These are phyloP conservation scores for Phytopythium delawarense DNA, from an alignment of 352 stramenopile species.

Conservation along the genomic window DNA sequence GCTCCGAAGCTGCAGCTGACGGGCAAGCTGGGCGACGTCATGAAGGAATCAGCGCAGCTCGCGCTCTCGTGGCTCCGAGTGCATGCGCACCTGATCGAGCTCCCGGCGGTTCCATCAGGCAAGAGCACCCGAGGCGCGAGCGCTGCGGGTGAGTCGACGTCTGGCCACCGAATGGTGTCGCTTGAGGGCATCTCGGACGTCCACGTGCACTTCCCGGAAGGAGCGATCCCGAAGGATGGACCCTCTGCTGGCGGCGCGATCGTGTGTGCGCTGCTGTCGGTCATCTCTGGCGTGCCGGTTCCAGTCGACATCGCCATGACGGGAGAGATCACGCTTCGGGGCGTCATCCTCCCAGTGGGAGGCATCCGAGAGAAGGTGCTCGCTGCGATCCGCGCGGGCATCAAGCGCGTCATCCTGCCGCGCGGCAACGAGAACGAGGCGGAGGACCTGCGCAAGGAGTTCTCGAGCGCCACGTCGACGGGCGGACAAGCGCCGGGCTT, in stretches of 20 bases:
- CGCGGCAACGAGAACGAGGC: constrained; percentile 71
- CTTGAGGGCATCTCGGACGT: constrained; percentile 65
- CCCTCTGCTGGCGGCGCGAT: constrained; percentile 86
- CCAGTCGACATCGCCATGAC: constrained; percentile 86
- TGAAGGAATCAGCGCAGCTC: constrained; percentile 87
- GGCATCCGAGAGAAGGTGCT: constrained; percentile 90
- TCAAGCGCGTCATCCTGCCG: constrained; percentile 78
- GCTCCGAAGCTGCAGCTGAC: constrained; percentile 55
- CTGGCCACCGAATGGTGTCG: constrained; percentile 25
- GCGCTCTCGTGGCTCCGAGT: constrained; percentile 79
- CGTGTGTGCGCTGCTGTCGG: constrained; percentile 79
- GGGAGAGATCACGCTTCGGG: constrained; percentile 84
- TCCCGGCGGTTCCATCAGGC: constrained; percentile 17
- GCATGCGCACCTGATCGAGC: constrained; percentile 52
- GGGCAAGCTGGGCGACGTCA: constrained; percentile 79
- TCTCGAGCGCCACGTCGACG: constrained; percentile 22
- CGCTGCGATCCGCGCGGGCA: constrained; percentile 79
- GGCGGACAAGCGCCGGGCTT: constrained; percentile 20
- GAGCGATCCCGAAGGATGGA: constrained; percentile 87
- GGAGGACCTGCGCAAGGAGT: constrained; percentile 64
- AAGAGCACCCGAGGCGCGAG: neutral
- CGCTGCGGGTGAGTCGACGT: constrained; percentile 10
- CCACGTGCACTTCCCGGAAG: constrained; percentile 88
- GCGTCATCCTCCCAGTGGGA: constrained; percentile 88
- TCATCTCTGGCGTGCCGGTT: constrained; percentile 58